Conservation (phyloP, 176 grass and related monocot species). For the Triticum timopheevii region DNA sequence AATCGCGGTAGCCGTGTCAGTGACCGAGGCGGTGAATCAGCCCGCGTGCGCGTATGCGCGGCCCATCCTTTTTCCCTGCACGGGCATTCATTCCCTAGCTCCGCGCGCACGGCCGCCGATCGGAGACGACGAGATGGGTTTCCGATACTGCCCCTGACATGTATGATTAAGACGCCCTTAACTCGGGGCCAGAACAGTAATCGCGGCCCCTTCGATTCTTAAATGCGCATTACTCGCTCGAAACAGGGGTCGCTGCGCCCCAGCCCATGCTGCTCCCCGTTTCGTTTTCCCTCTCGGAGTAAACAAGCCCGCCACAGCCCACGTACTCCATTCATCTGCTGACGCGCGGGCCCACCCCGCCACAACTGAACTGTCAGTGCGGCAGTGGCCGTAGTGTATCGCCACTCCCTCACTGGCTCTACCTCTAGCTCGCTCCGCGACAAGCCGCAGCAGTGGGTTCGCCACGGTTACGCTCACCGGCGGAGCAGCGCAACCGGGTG, state of each 20-base stretch:
- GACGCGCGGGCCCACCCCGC: constrained; percentile 18
- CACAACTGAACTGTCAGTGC: constrained; percentile 45
- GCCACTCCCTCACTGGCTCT: not conserved
- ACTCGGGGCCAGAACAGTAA: constrained; percentile 16
- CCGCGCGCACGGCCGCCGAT: constrained; percentile 11
- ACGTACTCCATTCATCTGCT: not conserved
- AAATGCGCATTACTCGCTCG: constrained; percentile 17
- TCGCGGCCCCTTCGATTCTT: not conserved
- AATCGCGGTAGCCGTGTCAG: not conserved
- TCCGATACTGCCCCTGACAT: not conserved
- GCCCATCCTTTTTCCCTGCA: not conserved
- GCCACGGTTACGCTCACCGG: constrained; percentile 16
- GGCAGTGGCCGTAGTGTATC: constrained; percentile 20
- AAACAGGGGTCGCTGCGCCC: constrained; percentile 52
- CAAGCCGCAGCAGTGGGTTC: constrained; percentile 26
- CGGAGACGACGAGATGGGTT: accelerated
- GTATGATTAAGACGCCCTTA: not conserved
- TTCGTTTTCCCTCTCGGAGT: not conserved
- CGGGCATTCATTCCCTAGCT: constrained; percentile 43
- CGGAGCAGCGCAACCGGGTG: constrained; percentile 8
- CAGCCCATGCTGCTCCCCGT: constrained; percentile 17
- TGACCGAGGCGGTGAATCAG: not conserved
- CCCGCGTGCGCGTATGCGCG: not conserved
- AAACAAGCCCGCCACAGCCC: not conserved
- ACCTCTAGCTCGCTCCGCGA: constrained; percentile 27